A percentile compares a stretch with the other conserved stretches of the same genome.
phyloP scores from a whole-genome alignment of 2,329 filamentous ascomycete species.

The Phoma herbarum region DNA sequence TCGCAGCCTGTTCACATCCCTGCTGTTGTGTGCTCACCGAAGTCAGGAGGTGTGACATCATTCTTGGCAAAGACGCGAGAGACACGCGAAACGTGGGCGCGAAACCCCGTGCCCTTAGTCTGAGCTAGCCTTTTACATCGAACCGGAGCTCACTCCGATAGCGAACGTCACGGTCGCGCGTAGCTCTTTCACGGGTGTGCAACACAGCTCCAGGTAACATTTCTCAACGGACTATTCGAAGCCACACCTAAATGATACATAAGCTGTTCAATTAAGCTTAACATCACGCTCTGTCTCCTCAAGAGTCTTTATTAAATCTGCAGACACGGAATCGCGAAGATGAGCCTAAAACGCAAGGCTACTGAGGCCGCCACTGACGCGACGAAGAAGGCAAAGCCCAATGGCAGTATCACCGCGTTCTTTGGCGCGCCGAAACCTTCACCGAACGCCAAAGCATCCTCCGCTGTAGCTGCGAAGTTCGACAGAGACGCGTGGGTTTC shows the following conservation, averaged over 20 bases:
- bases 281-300: neutral
- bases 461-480: conserved; percentile 62
- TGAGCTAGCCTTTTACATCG: conserved; percentile 27
- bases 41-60: conserved; percentile 30
- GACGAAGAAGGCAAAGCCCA: conserved; percentile 63
- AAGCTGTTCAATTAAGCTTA: neutral
- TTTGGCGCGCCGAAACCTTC: conserved; percentile 71
- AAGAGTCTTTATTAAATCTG: neutral
- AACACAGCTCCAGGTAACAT: conserved; percentile 9
- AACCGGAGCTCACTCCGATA: conserved; percentile 2
- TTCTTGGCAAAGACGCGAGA: conserved; percentile 12
- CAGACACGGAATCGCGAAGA: conserved; percentile 29
- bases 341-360: conserved; percentile 63
- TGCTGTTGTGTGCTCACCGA: conserved; percentile 6
- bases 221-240: neutral
- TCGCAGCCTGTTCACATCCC: conserved; percentile 33
- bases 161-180: conserved; percentile 24
- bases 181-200: conserved; percentile 9
- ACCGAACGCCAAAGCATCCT: conserved; percentile 30
- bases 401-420: conserved; percentile 87
- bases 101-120: conserved; percentile 26
- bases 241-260: neutral
- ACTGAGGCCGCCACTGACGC: conserved; percentile 55
- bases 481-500: conserved; percentile 92
- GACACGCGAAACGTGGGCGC: conserved; percentile 23